Percentiles rank a stretch among this genome's conserved stretches.
phyloP scores from a whole-genome alignment of 768 basidiomycete species.

The Cyclocybe aegerita region DNA sequence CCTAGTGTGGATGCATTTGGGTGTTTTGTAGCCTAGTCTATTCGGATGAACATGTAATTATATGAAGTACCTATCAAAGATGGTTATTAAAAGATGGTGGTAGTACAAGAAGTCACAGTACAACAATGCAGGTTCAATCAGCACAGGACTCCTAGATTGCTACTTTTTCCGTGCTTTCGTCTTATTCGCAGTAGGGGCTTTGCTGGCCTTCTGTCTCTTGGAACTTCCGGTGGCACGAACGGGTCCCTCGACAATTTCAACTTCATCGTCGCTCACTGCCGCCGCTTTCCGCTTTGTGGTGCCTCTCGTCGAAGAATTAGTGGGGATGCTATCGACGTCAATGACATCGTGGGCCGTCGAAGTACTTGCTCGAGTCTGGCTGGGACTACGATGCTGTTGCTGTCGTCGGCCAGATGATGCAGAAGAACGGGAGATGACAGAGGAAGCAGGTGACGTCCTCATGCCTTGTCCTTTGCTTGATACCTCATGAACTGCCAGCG shows the following conservation, averaged over 20 bases:
- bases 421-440: slow-evolving; percentile 40
- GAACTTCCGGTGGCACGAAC: slow-evolving; percentile 15
- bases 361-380: slow-evolving; percentile 42
- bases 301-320: slow-evolving; percentile 21
- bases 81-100: background rate
- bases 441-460: slow-evolving; percentile 43
- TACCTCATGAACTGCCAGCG: slow-evolving; percentile 10
- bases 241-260: slow-evolving; percentile 52
- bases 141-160: too few relatives aligned
- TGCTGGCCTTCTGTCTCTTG: slow-evolving; percentile 33
- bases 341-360: slow-evolving; percentile 40
- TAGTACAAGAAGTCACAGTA: slow-evolving; percentile 1
- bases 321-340: slow-evolving; percentile 36
- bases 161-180: slow-evolving; percentile 43
- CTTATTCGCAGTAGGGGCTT: slow-evolving; percentile 31
- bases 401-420: too few relatives aligned
- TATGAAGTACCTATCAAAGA: too few relatives aligned
- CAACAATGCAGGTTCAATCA: background rate
- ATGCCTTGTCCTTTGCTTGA: slow-evolving; percentile 6
- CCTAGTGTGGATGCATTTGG: too few relatives aligned
- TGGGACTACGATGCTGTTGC: too few relatives aligned
- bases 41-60: background rate
- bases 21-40: background rate
- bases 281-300: slow-evolving; percentile 47
- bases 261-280: slow-evolving; percentile 50